Base-by-base conservation (phyloP, 2,329 filamentous ascomycete species). In the Beauveria caledonica region DNA sequence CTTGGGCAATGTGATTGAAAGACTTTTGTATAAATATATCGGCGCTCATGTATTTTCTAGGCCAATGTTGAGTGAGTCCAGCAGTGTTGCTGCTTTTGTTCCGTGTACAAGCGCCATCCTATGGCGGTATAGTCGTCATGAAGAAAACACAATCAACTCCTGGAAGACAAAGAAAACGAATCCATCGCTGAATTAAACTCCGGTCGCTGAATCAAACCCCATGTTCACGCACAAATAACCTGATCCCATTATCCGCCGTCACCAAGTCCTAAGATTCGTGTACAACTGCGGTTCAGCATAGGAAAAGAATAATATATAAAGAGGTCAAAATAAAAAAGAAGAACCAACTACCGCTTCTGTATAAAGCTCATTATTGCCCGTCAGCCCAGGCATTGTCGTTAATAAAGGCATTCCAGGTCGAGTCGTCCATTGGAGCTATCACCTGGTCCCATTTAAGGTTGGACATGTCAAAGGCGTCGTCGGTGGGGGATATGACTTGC, bases 371-470 rank as follows among this genome's bases (percentile, higher is more conserved):
- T 44, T 21, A 27, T 19, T 55, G 51, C 17, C 46, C 40, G 11
- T 39, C 46, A 6, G 49, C 33, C 66, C 66, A 73, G 5, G 63
- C 64, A 23, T 58, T 63, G 8, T 73, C 71, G 52, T 73, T 67
- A 25, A 73, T 67, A 45, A 69, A 73, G 0, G 61, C 62, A 11
- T 70, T 66, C 71, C 71, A 73, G 0, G 68, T 48, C 29, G 42
- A 63, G 7, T 72, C 71, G 15, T 73, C 71, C 25, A 63, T 27
- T 13, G 58, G 42, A 36, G 57, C 42, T 46, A 63, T 62, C 36
- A 54, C 58, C 19, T 40, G 40, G 11, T 62, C 63, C 63, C 64
- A 65, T 13, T 56, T 62, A 17, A 63, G 60, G 39, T 54, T 59
- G 17, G 48, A 46, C 7, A 58, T 25, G 33, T 55, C 61, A 42